Evolutionary conservation across 2,329 filamentous ascomycete species (phyloP), one percentile per base, ranked within the genome.

Genomic region (Trichophaea hybrida): DNA sequence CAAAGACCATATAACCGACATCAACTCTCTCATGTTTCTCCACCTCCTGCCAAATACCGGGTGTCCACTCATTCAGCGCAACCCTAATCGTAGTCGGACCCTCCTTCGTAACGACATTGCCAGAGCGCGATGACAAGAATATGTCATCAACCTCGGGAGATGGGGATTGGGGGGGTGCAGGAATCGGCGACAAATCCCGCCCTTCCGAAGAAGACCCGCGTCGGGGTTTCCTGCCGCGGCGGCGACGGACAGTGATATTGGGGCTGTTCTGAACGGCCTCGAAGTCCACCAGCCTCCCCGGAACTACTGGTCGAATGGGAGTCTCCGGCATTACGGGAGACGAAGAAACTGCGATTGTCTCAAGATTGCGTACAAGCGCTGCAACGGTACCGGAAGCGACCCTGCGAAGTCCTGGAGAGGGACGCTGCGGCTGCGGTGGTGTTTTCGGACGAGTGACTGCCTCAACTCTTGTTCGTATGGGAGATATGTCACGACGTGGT

Each of bases 41-140:
- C 3, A 57, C 46, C 46, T 54, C 62, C 24, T 59, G 56, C 62
- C 62, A 64, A 43, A 37, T 10, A 55, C 51, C 15, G 31, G 31
- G 2, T 17, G 37, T 12, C 44, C 35, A 5, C 12, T 38, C 13
- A 34, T 40, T 44, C 5, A 55, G 4, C 34, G 31, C 34, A 24
- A 43, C 37, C n/a, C 31, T 46, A 35, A 55, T 4, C 8, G 31
- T 35, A n/a, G 24, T 33, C n/a, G 34, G 3, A 15, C 33, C 49
- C 32, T 35, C 34, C 50, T 35, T 35, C 50, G 13, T 3, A 37
- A 34, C 50, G 12, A 53, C 33, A 53, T 53, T 53, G 10, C 50
- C 50, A 12, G 50, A n/a, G 7, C 33, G 31, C 6, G 31, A 4
- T 10, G 13, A 34, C 4, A 53, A 13, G 6, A 53, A 13, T 6